Percentiles rank a stretch among this genome's conserved stretches.
phyloP scores from a whole-genome alignment of 345 rosid species.

The Brassica incana region DNA sequence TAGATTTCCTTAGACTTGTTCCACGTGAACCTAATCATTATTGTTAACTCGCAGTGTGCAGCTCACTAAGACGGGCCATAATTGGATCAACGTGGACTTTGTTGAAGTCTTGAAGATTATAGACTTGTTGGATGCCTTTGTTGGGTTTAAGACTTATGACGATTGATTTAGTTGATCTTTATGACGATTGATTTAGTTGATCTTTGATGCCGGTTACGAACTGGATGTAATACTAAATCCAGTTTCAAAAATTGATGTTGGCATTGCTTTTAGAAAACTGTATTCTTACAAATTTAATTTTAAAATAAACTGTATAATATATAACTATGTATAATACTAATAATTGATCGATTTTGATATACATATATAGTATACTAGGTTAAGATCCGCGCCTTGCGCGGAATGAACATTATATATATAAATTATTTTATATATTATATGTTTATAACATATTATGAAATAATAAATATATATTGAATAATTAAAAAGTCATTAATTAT shows the following conservation, averaged over 20 bases:
- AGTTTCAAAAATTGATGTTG: background rate
- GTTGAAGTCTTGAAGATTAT: background rate
- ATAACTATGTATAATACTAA: too few relatives aligned
- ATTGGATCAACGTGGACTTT: background rate
- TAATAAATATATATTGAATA: too few relatives aligned
- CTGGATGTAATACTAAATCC: background rate
- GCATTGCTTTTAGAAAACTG: background rate
- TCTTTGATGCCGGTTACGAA: background rate
- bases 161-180: background rate
- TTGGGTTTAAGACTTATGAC: background rate
- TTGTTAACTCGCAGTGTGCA: background rate
- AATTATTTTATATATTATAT: too few relatives aligned
- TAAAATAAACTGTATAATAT: too few relatives aligned
- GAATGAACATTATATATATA: too few relatives aligned
- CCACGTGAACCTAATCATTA: background rate
- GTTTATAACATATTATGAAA: too few relatives aligned
- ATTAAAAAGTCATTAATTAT: too few relatives aligned
- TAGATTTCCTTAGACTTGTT: background rate
- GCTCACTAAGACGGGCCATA: background rate
- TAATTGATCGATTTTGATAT: background rate
- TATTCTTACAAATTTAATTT: too few relatives aligned
- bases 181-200: too few relatives aligned
- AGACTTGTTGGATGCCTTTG: background rate
- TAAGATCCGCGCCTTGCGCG: too few relatives aligned
- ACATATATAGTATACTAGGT: background rate